These are phyloP conservation scores for Seminavis robusta DNA, from an alignment of 108 stramenopile genomes.

Conservation along the genomic window DNA sequence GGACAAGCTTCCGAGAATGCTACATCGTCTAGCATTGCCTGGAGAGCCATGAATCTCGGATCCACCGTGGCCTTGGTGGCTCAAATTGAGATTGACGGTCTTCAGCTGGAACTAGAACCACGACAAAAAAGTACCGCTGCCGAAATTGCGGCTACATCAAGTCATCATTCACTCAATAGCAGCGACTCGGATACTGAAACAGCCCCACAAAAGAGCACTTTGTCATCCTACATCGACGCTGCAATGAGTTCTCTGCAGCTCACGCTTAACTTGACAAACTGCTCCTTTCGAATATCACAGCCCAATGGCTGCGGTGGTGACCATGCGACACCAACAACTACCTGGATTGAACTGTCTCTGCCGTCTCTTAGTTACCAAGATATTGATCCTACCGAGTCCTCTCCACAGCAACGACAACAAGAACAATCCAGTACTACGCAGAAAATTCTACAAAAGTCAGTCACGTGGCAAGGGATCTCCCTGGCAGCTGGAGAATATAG, in stretches of 20 bases:
- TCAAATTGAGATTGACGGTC: conserved; percentile 36
- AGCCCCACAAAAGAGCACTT: conserved; percentile 18
- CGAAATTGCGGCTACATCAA: not conserved
- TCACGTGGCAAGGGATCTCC: no score
- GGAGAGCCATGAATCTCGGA: conserved; percentile 43
- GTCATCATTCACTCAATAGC: not conserved
- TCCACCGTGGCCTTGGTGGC: conserved; percentile 36
- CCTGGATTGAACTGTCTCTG: conserved; percentile 36
- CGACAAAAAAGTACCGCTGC: conserved; percentile 1
- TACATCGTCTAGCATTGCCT: conserved; percentile 12
- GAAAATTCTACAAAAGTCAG: not conserved
- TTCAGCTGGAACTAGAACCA: conserved; percentile 39
- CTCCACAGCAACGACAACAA: not conserved
- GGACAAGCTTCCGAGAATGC: conserved; percentile 13
- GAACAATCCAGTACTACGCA: not conserved
- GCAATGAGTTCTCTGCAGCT: conserved; percentile 44
- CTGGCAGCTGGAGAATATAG: no score
- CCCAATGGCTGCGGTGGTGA: not conserved
- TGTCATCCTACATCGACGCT: conserved; percentile 54
- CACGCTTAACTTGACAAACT: conserved; percentile 30
- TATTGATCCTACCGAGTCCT: conserved; percentile 17
- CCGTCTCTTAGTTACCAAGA: conserved; percentile 54
- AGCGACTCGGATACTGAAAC: not conserved
- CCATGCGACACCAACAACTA: not conserved
- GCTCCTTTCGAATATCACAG: conserved; percentile 21